Base-by-base conservation (phyloP, 805 yeast species). In the Jamesozyma hellenica region DNA sequence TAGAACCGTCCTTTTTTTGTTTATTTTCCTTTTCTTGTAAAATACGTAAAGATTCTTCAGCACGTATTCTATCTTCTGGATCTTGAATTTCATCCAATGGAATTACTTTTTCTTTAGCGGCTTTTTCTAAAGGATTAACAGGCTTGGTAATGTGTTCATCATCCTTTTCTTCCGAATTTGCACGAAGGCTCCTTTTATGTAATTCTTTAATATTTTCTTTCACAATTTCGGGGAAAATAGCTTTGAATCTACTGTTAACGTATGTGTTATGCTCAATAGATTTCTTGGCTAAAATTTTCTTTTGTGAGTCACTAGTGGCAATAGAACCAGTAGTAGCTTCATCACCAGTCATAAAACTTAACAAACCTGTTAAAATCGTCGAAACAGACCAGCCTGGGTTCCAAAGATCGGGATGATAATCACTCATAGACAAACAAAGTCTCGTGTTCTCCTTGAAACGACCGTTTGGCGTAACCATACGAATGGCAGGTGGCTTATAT, bases 381-480 rank as follows among this genome's bases (percentile, higher is more conserved):
- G 85, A 69, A 19, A 88, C 96, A 34, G 87, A 77, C 96, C 96
- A 88, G 6, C 94, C 86, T 1, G 97, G 96, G 59, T 88, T 87
- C 97, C 97, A 88, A 1, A 82, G 67, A 58, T 87, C 92, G 3
- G 95, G 96, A 52, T 88, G 97, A 60, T 77, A 88, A 63, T 88
- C 96, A 52, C 94, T 80, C 81, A 88, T 87, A n/a, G 88, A 78
- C 36, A 88, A 66, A 63, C 97, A 88, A 21, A 88, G 68, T 36
- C 95, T 67, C 3, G 86, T 78, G 57, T 84, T 84, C 41, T 86
- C 73, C 42, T 77, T 75, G 58, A 88, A 88, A 37, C 95, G 68
- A 4, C 96, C 96, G 51, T 79, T 82, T 4, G 96, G 96, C 0
- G 96, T 88, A 34, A 78, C 66, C 83, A 88, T 86, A 42, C 83